These are phyloP conservation scores for Platismatia glauca DNA, from an alignment of 495 filamentous ascomycete species.

Conservation along the genomic window DNA sequence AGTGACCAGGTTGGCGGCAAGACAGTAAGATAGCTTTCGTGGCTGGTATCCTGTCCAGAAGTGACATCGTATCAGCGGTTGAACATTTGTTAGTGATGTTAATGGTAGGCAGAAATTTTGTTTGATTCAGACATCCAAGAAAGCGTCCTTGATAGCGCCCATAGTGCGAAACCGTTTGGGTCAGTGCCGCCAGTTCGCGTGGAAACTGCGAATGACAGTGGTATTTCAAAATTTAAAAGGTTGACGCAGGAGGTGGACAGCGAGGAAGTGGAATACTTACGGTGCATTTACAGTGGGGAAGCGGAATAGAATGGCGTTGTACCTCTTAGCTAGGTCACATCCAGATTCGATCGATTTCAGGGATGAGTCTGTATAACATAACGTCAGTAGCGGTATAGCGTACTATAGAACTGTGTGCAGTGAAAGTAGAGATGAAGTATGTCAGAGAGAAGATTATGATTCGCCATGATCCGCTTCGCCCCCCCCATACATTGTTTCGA, in stretches of 20 bases:
- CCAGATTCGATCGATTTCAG: background rate
- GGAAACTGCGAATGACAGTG: background rate
- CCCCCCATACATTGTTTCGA: constrained; percentile 17
- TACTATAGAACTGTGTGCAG: background rate
- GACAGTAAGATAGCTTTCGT: no score
- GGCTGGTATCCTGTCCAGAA: no score
- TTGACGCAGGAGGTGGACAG: background rate
- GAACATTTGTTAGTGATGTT: no score
- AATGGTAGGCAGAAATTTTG: no score
- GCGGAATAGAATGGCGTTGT: background rate
- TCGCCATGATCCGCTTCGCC: constrained; percentile 25
- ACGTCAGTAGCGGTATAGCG: background rate
- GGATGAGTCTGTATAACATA: background rate
- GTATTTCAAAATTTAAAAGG: background rate
- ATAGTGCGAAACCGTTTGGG: background rate
- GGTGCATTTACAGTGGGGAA: background rate
- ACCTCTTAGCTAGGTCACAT: background rate
- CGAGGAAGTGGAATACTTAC: background rate
- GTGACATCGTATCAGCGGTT: no score
- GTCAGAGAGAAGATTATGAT: constrained; percentile 32
- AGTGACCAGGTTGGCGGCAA: no score
- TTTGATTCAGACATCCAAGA: constrained; percentile 4
- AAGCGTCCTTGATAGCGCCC: background rate
- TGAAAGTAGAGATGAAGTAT: background rate
- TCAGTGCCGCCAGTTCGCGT: background rate